Evolutionary conservation across 768 basidiomycete species (phyloP).

Genomic region (Polyporus arcularius): DNA sequence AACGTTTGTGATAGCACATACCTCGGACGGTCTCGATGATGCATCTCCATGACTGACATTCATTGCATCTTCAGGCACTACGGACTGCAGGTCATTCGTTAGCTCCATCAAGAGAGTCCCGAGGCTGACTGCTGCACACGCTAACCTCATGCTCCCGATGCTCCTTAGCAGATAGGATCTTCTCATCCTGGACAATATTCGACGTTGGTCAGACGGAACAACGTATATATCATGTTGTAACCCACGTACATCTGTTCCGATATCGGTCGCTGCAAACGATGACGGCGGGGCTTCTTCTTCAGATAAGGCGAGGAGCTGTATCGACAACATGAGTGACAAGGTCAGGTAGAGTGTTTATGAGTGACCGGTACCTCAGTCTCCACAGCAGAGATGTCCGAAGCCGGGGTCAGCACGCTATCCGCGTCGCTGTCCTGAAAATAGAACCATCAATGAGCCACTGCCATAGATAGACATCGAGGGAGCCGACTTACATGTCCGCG

Average conservation of each 20-base stretch:
- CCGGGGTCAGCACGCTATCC: constrained; percentile 16
- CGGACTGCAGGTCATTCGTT: constrained; percentile 6
- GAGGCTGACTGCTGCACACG: background rate
- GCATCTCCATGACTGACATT: background rate
- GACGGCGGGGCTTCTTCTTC: constrained; percentile 26
- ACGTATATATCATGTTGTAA: background rate
- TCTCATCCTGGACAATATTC: constrained; percentile 9
- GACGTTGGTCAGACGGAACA: background rate
- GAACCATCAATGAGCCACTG: background rate
- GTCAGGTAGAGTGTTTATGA: background rate
- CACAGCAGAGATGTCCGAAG: constrained; percentile 10
- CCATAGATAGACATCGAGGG: background rate
- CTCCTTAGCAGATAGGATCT: background rate
- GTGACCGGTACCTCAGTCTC: constrained; percentile 19
- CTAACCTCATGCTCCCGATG: background rate
- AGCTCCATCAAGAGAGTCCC: background rate
- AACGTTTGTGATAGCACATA: background rate
- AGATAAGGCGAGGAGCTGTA: constrained; percentile 18
- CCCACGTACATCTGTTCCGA: constrained; percentile 17
- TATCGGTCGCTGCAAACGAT: constrained; percentile 18
- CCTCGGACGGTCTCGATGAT: background rate
- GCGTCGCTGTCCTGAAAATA: constrained; percentile 3
- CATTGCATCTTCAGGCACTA: background rate
- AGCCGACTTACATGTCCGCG: constrained; percentile 7
- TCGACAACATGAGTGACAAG: background rate